Evolutionary conservation across 805 yeast species (phyloP).

Genomic region (Saitoella complicata): DNA sequence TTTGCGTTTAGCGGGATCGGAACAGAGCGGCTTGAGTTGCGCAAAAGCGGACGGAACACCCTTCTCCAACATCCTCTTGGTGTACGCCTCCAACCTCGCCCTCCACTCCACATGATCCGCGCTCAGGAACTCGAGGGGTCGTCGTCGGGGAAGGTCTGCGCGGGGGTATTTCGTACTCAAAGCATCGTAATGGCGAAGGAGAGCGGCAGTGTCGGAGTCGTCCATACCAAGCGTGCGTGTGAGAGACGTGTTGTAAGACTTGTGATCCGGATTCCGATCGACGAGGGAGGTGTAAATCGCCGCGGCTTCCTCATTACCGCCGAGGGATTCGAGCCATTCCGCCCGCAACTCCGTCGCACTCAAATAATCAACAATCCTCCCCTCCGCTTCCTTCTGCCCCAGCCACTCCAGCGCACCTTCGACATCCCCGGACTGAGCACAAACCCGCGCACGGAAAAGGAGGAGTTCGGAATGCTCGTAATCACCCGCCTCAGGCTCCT

Average conservation of each 20-base stretch:
- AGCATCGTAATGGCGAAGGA: conserved; percentile 36
- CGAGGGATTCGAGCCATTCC: conserved; percentile 41
- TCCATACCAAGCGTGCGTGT: conserved; percentile 47
- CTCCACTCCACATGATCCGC: conserved; percentile 31
- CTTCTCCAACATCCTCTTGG: conserved; percentile 44
- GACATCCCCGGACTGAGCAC: conserved; percentile 47
- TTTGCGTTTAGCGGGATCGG: conserved; percentile 24
- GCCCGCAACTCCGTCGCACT: conserved; percentile 38
- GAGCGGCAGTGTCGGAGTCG: conserved; percentile 20
- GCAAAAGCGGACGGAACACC: conserved; percentile 87
- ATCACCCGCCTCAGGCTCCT: conserved; percentile 15
- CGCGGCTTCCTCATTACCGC: conserved; percentile 47
- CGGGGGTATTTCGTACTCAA: conserved; percentile 30
- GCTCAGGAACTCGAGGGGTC: conserved; percentile 16
- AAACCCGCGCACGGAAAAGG: conserved; percentile 52
- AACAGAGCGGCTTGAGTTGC: conserved; percentile 67
- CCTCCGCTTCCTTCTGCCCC: no score
- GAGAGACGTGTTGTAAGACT: conserved; percentile 44
- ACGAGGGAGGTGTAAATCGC: conserved; percentile 49
- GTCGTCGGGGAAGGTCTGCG: background rate
- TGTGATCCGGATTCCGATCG: conserved; percentile 73
- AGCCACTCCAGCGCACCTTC: conserved; percentile 38
- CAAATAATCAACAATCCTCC: no score
- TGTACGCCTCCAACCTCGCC: conserved; percentile 34
- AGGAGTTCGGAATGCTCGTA: conserved; percentile 70